A percentile compares a stretch with the other conserved stretches of the same genome.
Conservation (phyloP, 73 alveolate genomes). For the Symbiodinium pilosum region DNA sequence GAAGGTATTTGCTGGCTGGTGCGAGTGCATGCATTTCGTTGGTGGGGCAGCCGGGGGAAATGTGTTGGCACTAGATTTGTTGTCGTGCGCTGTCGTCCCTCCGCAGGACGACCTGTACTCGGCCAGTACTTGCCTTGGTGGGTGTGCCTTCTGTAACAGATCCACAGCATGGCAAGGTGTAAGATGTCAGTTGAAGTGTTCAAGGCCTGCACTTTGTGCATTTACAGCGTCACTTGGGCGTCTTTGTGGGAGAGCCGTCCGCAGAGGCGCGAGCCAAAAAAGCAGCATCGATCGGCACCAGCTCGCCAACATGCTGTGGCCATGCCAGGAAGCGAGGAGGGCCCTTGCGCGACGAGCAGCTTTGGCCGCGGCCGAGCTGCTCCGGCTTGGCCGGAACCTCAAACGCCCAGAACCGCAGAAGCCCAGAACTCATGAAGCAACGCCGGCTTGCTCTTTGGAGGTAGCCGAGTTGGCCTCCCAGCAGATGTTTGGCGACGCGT, state of each 20-base stretch:
- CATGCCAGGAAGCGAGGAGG: background rate
- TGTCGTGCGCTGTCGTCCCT: background rate
- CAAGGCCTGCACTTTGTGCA: conserved; percentile 45
- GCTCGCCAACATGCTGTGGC: background rate
- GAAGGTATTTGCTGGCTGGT: no score
- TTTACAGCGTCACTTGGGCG: conserved; percentile 68
- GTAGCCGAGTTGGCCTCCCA: background rate
- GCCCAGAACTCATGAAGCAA: no score
- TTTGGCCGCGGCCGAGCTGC: background rate
- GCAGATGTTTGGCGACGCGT: background rate
- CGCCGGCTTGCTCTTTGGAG: no score
- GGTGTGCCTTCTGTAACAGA: no score
- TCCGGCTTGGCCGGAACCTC: background rate
- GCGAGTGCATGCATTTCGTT: no score
- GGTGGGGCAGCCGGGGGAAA: no score
- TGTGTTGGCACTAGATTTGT: no score
- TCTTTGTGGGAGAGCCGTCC: background rate
- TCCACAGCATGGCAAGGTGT: no score
- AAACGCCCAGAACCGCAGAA: no score
- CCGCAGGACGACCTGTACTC: conserved; percentile 57
- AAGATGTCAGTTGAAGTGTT: background rate
- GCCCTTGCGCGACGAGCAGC: background rate
- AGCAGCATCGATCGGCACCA: background rate
- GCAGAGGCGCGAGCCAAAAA: background rate
- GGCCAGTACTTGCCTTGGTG: conserved; percentile 17